phyloP scores from a whole-genome alignment of 208 protist species.

The Angomonas deanei region DNA sequence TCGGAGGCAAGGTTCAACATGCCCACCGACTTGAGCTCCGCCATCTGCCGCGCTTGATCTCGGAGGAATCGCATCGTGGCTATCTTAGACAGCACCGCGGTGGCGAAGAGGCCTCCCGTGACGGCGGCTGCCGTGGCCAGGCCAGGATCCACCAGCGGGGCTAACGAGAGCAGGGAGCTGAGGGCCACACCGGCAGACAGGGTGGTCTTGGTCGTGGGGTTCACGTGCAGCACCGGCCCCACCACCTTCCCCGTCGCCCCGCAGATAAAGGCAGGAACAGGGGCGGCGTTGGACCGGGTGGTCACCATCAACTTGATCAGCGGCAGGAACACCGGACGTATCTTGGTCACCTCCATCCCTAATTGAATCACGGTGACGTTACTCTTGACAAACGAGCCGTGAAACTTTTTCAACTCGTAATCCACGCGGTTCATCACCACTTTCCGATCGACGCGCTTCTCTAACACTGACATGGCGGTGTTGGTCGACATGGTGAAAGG shows the following conservation, averaged over 20 bases:
- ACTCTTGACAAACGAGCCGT: conserved; percentile 77
- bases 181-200: conserved; percentile 21
- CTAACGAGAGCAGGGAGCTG: conserved; percentile 37
- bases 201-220: conserved; percentile 14
- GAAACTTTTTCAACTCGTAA: conserved; percentile 79
- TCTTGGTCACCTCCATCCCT: conserved; percentile 42
- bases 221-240: conserved; percentile 64
- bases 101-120: conserved; percentile 27
- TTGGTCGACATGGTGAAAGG: conserved; percentile 86
- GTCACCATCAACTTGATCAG: conserved; percentile 66
- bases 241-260: conserved; percentile 83
- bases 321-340: conserved; percentile 84
- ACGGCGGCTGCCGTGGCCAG: conserved; percentile 60
- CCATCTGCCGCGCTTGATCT: conserved; percentile 44
- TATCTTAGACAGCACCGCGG: conserved; percentile 23
- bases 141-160: conserved; percentile 51
- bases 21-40: conserved; percentile 64
- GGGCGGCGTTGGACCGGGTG: conserved; percentile 38
- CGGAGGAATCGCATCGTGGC: conserved; percentile 27
- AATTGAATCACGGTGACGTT: conserved; percentile 68
- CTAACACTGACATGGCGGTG: conserved; percentile 73
- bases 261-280: conserved; percentile 69
- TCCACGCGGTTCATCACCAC: conserved; percentile 67
- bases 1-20: conserved; percentile 79
- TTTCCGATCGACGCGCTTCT: conserved; percentile 54